Base-by-base conservation (phyloP, 2,329 filamentous ascomycete genomes). In the Botrytis fabae region DNA sequence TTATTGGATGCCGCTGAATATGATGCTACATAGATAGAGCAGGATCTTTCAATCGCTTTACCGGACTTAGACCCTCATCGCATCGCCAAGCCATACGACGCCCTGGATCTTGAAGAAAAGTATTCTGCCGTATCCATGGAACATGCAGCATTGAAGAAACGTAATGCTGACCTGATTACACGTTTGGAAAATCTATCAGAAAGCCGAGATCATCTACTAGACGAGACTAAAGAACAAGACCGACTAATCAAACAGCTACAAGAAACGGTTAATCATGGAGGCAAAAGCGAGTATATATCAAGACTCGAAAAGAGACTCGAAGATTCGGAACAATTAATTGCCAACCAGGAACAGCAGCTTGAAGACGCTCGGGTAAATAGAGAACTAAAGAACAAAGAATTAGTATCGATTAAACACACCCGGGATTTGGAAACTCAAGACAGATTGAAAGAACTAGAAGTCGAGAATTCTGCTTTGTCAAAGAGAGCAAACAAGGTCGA, bases 281-380 rank as follows among this genome's bases (percentile, higher is more conserved):
- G 83, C 81, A 87, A 83, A 79, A 86, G 83, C 35, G 84, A 86
- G 71, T 83, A 86, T 68, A 85, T 89, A 75, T 84, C 84, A 81
- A 82, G 85, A 74, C 83, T 92, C 77, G 85, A 90, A 76, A 82
- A 83, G 61, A 86, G 87, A 76, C 83, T 91, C 38, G 87, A 87
- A 59, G 89, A 93, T 77, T 90, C 92, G 78, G 90, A 93, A 80
- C 86, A 91, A 73, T 84, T 93, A 68, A 94, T 95, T 78, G 89
- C 90, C 57, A 87, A 85, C 38, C 88, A 93, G 77, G 92, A 95
- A 80, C 86, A 87, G 32, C 88, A 92, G 77, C 82, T 91, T 18
- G 88, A 92, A 73, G 84, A 86, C 46, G 81, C 86, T 74, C 82
- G 83, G 28, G 80, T 83, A 25, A 80, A 83, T 4, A 79, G 83